Conservation (phyloP, 1,139 yeast species). For the Kluyveromyces marxianus region DNA sequence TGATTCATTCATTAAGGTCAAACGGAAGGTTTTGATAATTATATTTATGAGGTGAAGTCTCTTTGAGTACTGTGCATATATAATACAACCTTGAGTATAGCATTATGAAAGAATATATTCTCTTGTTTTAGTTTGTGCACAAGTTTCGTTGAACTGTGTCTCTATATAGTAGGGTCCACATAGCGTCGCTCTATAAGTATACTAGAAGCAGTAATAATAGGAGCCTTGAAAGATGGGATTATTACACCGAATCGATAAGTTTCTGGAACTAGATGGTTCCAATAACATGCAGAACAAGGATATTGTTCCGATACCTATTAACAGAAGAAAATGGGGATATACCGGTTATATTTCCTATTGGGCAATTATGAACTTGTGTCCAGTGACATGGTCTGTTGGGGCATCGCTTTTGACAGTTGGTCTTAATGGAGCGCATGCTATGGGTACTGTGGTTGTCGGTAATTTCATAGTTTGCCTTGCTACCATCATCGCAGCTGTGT, state of each 20-base stretch:
- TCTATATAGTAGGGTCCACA: no score
- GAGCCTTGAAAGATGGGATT: no score
- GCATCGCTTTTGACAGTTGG: conserved; percentile 19
- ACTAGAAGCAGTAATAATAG: no score
- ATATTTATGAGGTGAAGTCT: no score
- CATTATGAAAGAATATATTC: no score
- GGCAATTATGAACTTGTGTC: conserved; percentile 30
- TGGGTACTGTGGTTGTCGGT: conserved; percentile 32
- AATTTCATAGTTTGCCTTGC: conserved; percentile 26
- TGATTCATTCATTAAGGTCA: conserved; percentile 30
- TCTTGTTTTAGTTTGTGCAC: no score
- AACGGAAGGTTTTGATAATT: conserved; percentile 23
- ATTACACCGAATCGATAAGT: no score
- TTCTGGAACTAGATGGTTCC: conserved; percentile 7
- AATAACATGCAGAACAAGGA: conserved; percentile 29
- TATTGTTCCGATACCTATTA: conserved; percentile 33
- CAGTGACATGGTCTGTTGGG: conserved; percentile 30
- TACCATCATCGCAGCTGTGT: conserved; percentile 28
- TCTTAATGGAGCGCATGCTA: conserved; percentile 30
- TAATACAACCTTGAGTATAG: no score
- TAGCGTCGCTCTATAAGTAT: no score
- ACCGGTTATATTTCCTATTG: conserved; percentile 31
- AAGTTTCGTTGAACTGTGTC: no score
- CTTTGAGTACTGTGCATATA: no score
- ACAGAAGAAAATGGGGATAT: conserved; percentile 34